These are phyloP conservation scores for Penicillium maclennaniae DNA, from an alignment of 495 filamentous ascomycete genomes.

Conservation along the genomic window DNA sequence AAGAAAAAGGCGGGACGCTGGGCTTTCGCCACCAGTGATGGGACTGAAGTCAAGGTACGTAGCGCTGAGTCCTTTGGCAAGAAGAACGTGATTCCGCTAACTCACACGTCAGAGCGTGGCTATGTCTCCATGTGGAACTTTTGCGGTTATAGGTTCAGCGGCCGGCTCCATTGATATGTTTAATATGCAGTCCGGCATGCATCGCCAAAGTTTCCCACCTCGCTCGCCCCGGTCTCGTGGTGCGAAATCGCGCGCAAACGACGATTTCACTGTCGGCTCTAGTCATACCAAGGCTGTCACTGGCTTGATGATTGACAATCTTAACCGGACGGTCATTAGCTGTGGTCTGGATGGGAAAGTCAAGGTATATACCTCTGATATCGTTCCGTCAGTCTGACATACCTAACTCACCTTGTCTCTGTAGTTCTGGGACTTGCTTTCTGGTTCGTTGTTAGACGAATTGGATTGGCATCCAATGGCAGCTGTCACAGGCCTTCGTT, in stretches of 20 bases:
- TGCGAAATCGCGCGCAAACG: not conserved
- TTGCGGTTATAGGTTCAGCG: conserved; percentile 84
- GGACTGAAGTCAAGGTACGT: conserved; percentile 64
- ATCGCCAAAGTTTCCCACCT: conserved; percentile 80
- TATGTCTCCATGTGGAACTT: conserved; percentile 87
- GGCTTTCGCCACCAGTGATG: conserved; percentile 85
- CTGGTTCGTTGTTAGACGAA: conserved; percentile 72
- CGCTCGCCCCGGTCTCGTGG: conserved; percentile 51
- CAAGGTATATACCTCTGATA: conserved; percentile 47
- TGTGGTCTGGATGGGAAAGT: conserved; percentile 89
- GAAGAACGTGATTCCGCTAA: conserved; percentile 2
- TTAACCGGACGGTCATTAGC: conserved; percentile 79
- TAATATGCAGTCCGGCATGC: conserved; percentile 89
- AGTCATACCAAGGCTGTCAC: conserved; percentile 81
- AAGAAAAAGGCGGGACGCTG: conserved; percentile 88
- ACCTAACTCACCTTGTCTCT: conserved; percentile 10
- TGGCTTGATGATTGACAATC: conserved; percentile 75
- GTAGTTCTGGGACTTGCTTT: conserved; percentile 86
- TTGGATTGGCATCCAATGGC: conserved; percentile 82
- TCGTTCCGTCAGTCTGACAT: not conserved
- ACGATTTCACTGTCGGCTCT: conserved; percentile 28
- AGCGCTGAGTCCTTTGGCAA: not conserved
- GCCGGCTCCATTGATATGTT: conserved; percentile 85
- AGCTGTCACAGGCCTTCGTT: conserved; percentile 68
- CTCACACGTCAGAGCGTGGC: conserved; percentile 59